A percentile compares a stretch with the other conserved stretches of the same genome.
Evolutionary conservation across 257 asterid genomes (phyloP).

Genomic region (Salvia splendens): DNA sequence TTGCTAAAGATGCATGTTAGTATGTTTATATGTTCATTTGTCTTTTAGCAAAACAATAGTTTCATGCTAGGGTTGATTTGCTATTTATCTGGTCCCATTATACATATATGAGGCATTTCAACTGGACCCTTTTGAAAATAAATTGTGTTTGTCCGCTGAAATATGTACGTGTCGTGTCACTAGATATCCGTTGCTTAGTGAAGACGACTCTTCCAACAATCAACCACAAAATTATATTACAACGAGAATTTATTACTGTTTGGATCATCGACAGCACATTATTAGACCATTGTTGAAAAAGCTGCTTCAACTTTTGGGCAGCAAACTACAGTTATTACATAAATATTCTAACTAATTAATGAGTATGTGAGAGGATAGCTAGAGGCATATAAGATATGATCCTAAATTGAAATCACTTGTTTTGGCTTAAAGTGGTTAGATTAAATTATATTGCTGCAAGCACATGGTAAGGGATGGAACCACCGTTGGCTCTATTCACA

Average conservation of each 20-base stretch:
- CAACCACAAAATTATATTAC: neutral
- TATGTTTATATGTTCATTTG: neutral
- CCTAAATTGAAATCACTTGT: constrained; percentile 25
- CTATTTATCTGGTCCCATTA: neutral
- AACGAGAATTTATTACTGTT: no score
- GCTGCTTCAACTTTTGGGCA: no score
- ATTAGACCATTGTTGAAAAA: no score
- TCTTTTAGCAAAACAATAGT: neutral
- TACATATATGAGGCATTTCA: constrained; percentile 13
- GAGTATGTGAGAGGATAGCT: no score
- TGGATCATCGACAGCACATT: no score
- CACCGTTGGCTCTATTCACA: constrained; percentile 34
- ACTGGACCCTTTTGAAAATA: neutral
- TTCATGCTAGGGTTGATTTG: neutral
- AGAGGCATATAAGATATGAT: constrained; percentile 30
- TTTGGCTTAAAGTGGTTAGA: constrained; percentile 37
- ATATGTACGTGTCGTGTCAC: neutral
- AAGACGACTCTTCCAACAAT: neutral
- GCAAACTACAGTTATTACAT: no score
- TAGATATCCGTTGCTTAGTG: neutral
- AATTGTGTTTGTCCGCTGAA: neutral
- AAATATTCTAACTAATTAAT: no score
- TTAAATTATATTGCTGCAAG: constrained; percentile 25
- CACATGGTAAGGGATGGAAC: constrained; percentile 66
- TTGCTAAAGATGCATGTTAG: neutral